Evolutionary conservation across 805 yeast genomes (phyloP), one percentile per base, ranked within the genome.

Genomic region (Grigorovia jiainica): DNA sequence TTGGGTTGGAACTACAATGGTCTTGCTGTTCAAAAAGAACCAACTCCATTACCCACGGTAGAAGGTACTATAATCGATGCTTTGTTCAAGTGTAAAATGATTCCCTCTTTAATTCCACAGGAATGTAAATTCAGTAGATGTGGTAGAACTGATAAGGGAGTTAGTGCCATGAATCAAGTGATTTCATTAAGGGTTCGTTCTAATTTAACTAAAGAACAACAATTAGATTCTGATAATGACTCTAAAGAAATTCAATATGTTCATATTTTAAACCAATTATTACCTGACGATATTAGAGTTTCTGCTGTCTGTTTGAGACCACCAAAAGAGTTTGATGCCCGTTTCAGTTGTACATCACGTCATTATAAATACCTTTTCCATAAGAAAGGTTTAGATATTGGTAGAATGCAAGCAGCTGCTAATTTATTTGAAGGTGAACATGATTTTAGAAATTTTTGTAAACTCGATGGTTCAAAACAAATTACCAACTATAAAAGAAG

Each of bases 91-190:
- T 77, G 90, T 23, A 78, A 72, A 48, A 60, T 92, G 46, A 77
- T 92, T 9, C 71, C 77, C 8, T 67, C 76, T 1, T 52, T 72
- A 18, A 79, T 75, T 17, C 80, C 87, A 0, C 65, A 65, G 7
- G 78, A 76, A 1, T 84, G 80, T 55, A 71, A 74, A 11, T 87
- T 89, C 59, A 82, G 94, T 50, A 68, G 97, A 47, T 92, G 97
- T 64, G 97, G 97, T 0, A 71, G 97, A 54, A 90, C 97, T 0
- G 97, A 90, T 55, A 78, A 76, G 50, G 97, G 97, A n/a, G 97
- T 90, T 11, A 85, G 95, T 65, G 98, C 98, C 0, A 76, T 92
- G 81, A 84, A 86, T 49, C 98, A 92, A 61, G 97, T 92, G 2
- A 81, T 92, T 5, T 80, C 95, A 1, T 64, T 92, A 31, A 63